Evolutionary conservation across 2,329 filamentous ascomycete species (phyloP), one percentile per base, ranked within the genome.

Genomic region (Colletotrichum ledebouriae): DNA sequence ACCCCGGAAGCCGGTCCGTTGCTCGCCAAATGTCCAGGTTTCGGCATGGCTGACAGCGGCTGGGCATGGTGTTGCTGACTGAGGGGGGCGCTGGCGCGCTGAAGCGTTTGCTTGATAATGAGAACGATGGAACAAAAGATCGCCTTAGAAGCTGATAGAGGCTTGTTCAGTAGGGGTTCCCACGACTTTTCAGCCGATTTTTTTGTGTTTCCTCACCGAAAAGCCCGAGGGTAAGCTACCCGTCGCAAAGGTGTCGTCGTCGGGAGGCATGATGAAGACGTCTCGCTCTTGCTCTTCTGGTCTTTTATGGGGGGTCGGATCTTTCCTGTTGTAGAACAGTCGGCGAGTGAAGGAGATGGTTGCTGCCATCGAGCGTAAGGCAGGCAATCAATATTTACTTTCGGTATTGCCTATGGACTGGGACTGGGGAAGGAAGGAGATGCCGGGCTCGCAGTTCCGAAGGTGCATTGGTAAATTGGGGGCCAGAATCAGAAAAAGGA

Each of bases 1-100:
- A 42, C 25, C 59, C 59, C 15, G 59, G 47, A 53, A 61, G 59
- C n/a, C 59, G 37, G 42, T 61, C 59, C 37, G 59, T 61, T n/a
- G 47, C 59, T 34, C 39, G 59, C 59, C 47, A 61, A n/a, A 61
- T 50, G 39, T 61, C 47, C 25, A 61, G 37, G 17, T 44, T 53
- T 22, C 59, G 59, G 37, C 59, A 61, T 37, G 49, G 34, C 22
- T 53, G 46, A 37, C 59, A 61, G 15, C 59, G 59, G 7, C 34
- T 61, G 17, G 47, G 59, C 33, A 61, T 61, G 17, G 46, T 61
- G 34, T 37, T 53, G 20, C 22, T 61, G 59, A 61, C 37, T 10
- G 59, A 61, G n/a, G 37, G 33, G 33, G 34, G 20, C 10, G 39
- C 34, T 29, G 59, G 34, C 34, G 34, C 34, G 39, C 47, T 53